Conservation (phyloP, 805 yeast genomes). For the Cyberlindnera mycetangii region DNA sequence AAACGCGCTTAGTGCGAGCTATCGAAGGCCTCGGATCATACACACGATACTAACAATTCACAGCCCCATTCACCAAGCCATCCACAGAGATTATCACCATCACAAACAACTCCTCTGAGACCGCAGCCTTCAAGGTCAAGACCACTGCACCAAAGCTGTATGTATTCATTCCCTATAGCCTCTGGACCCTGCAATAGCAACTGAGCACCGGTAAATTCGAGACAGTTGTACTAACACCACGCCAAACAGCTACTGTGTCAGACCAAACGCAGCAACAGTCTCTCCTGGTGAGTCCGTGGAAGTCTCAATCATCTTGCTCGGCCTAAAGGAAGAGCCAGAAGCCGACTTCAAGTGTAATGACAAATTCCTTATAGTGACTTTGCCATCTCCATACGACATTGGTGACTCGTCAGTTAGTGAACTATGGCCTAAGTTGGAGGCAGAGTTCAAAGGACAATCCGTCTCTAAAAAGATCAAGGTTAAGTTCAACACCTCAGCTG, state of each 20-base stretch:
- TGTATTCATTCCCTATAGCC: slow-evolving; percentile 2
- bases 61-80: slow-evolving; percentile 75
- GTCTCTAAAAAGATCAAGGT: slow-evolving; percentile 68
- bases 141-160: slow-evolving; percentile 94
- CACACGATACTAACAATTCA: neutral
- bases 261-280: slow-evolving; percentile 88
- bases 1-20: neutral
- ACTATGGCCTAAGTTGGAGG: slow-evolving; percentile 72
- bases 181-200: neutral
- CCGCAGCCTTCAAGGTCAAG: slow-evolving; percentile 90
- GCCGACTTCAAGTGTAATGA: slow-evolving; percentile 80
- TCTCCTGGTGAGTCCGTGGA: slow-evolving; percentile 70
- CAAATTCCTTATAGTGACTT: slow-evolving; percentile 84
- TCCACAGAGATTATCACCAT: slow-evolving; percentile 55
- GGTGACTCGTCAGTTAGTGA: slow-evolving; percentile 60
- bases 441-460: slow-evolving; percentile 50
- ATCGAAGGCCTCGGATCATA: neutral
- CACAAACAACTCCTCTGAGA: slow-evolving; percentile 54
- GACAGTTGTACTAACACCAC: slow-evolving; percentile 15
- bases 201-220: neutral
- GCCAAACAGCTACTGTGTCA: slow-evolving; percentile 63
- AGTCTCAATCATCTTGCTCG: slow-evolving; percentile 83
- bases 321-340: slow-evolving; percentile 71
- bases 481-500: slow-evolving; percentile 35
- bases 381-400: slow-evolving; percentile 65